A percentile compares a stretch with the other conserved stretches of the same genome.
phyloP scores from a whole-genome alignment of 148 eudicot species.

The Fagopyrum homotropicum region DNA sequence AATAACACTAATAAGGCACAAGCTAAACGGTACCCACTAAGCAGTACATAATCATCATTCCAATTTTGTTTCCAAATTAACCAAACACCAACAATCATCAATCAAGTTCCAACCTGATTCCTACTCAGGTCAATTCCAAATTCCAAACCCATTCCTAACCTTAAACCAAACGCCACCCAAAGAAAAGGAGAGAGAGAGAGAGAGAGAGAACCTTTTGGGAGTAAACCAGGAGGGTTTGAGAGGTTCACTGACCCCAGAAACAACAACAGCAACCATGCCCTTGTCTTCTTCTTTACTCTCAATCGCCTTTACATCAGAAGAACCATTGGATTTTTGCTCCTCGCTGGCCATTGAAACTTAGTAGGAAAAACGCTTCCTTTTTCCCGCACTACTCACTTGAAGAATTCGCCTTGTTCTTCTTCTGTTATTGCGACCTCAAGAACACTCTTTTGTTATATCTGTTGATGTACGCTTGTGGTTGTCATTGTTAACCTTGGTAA shows the following conservation, averaged over 20 bases:
- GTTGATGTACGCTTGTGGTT: background rate
- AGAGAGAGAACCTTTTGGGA: conserved; percentile 46
- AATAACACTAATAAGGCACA: background rate
- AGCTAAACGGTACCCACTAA: background rate
- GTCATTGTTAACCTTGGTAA: background rate
- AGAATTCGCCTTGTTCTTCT: background rate
- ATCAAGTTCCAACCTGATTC: background rate
- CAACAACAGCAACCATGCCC: conserved; percentile 18
- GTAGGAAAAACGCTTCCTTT: background rate
- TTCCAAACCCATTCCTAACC: background rate
- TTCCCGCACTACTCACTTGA: background rate
- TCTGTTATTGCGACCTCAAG: background rate
- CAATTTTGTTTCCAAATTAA: background rate
- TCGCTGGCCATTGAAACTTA: conserved; percentile 19
- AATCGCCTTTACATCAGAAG: conserved; percentile 22
- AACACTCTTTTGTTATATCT: background rate
- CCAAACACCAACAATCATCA: conserved; percentile 7
- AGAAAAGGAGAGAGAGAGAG: background rate
- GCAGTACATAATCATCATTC: background rate
- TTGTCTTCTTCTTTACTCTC: conserved; percentile 20
- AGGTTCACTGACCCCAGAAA: conserved; percentile 18
- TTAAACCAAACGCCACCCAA: background rate
- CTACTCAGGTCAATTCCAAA: background rate
- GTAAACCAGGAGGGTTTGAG: conserved; percentile 72
- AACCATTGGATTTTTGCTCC: conserved; percentile 23